A percentile compares a stretch with the other conserved stretches of the same genome.
These are phyloP conservation scores for Suhomyces panamericanus DNA, from an alignment of 1,139 yeast species.

Conservation along the genomic window DNA sequence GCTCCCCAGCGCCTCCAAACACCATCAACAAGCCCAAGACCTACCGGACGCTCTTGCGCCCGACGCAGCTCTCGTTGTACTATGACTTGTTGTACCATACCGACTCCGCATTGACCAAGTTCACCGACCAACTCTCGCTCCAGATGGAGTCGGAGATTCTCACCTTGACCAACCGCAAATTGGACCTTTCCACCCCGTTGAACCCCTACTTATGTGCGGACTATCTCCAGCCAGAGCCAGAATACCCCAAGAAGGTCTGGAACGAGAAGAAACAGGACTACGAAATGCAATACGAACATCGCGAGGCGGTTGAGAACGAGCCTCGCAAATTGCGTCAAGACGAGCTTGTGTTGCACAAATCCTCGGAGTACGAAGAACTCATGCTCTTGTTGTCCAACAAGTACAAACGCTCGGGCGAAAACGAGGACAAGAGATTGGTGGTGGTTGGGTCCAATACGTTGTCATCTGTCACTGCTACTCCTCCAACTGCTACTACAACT, in stretches of 20 bases:
- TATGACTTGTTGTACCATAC: slow-evolving; percentile 85
- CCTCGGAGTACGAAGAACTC: slow-evolving; percentile 86
- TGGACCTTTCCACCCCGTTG: slow-evolving; percentile 70
- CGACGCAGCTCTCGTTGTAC: slow-evolving; percentile 78
- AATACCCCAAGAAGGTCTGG: slow-evolving; percentile 47
- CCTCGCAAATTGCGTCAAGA: slow-evolving; percentile 48
- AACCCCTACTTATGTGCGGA: slow-evolving; percentile 60
- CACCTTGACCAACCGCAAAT: slow-evolving; percentile 71
- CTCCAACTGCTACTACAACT: slow-evolving; percentile 23
- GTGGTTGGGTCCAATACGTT: slow-evolving; percentile 39
- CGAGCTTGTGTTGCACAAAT: slow-evolving; percentile 59
- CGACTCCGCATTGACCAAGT: slow-evolving; percentile 70
- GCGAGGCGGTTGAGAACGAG: slow-evolving; percentile 47
- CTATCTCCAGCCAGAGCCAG: slow-evolving; percentile 46
- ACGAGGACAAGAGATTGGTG: slow-evolving; percentile 41
- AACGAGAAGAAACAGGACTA: slow-evolving; percentile 35
- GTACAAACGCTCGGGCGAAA: slow-evolving; percentile 40
- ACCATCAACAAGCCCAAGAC: slow-evolving; percentile 54
- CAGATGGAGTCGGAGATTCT: slow-evolving; percentile 84
- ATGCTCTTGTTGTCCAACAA: slow-evolving; percentile 59
- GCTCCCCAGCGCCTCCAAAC: slow-evolving; percentile 6
- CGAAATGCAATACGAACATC: slow-evolving; percentile 42
- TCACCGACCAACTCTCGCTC: slow-evolving; percentile 74
- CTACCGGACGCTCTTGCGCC: slow-evolving; percentile 73
- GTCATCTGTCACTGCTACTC: slow-evolving; percentile 21